These are phyloP conservation scores for Candida corydali DNA, from an alignment of 805 yeast species.

Conservation along the genomic window DNA sequence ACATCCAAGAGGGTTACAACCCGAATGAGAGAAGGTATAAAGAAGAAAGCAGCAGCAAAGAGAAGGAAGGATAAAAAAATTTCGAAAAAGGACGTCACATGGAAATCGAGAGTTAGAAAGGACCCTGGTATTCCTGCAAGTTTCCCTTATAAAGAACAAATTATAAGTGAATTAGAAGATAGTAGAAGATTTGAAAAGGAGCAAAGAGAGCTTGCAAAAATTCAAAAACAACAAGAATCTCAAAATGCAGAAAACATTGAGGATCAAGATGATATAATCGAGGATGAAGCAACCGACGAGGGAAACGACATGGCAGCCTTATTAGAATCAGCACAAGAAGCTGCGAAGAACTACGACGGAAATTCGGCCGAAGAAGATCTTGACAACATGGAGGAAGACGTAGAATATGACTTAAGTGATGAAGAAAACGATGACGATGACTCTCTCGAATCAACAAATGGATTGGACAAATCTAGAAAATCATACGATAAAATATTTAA, in stretches of 20 bases:
- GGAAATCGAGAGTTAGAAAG: slow-evolving; percentile 81
- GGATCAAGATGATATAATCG: slow-evolving; percentile 32
- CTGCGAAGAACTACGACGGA: slow-evolving; percentile 74
- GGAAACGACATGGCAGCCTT: slow-evolving; percentile 72
- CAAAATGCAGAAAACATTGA: slow-evolving; percentile 32
- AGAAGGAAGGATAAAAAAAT: slow-evolving; percentile 76
- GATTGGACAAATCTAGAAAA: slow-evolving; percentile 72
- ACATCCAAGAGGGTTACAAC: slow-evolving; percentile 88
- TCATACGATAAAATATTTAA: slow-evolving; percentile 94
- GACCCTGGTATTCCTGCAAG: slow-evolving; percentile 94
- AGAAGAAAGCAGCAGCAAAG: slow-evolving; percentile 92
- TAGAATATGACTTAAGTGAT: slow-evolving; percentile 41
- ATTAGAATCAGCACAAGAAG: slow-evolving; percentile 83
- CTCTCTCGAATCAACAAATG: slow-evolving; percentile 40
- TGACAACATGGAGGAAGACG: slow-evolving; percentile 33
- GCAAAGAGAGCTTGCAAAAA: slow-evolving; percentile 47
- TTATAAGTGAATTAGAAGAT: slow-evolving; percentile 68
- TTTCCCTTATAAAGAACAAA: slow-evolving; percentile 89
- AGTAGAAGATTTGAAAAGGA: slow-evolving; percentile 53
- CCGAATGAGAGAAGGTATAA: slow-evolving; percentile 93
- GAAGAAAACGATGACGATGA: slow-evolving; percentile 34
- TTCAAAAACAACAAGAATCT: slow-evolving; percentile 47
- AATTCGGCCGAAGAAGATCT: slow-evolving; percentile 34
- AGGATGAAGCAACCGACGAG: slow-evolving; percentile 27
- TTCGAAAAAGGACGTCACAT: slow-evolving; percentile 86